Base-by-base conservation (phyloP, 2,329 filamentous ascomycete genomes). In the Colletotrichum trifolii region DNA sequence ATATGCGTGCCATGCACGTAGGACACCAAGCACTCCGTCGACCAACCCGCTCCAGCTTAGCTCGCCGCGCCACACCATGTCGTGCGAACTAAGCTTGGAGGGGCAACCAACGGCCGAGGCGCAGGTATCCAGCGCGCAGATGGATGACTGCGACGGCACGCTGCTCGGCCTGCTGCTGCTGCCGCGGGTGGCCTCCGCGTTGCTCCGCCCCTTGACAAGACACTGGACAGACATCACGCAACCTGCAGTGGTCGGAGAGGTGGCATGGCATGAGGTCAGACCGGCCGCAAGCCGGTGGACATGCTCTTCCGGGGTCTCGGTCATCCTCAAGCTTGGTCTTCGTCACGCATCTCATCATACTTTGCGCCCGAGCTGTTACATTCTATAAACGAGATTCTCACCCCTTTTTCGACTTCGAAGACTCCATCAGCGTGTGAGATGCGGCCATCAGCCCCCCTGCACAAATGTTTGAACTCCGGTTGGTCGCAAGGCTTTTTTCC, bases 271-370 rank as follows among this genome's bases (percentile, higher is more conserved):
- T 7, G 46, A 39, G 43, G 15, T 46, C 42, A n/a, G n/a, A 12
- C 13, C 42, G 38, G 59, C 46, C 25, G 3, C 25, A 25, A 25
- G 25, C 25, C 4, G 25, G 25, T 5, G 25, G 3, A 25, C 35
- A 36, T 10, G 45, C 9, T 45, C 11, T 6, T 45, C 5, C 45
- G 38, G 35, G 50, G 42, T 39, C 40, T 60, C 57, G 17, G 35
- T 40, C 42, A 46, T n/a, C n/a, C 42, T 38, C n/a, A 58, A 25
- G 39, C 12, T 40, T 49, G 5, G 7, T 54, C 12, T 57, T 58
- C 57, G 46, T 62, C 60, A 58, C 62, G 42, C 46, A 65, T 65
- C 62, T 56, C 61, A 55, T 61, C 52, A 43, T 62, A 53, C 33
- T n/a, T 25, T 40, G 25, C 45, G 15, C 36, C 36, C 55, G 55